Conservation (phyloP, 2,329 filamentous ascomycete species). For the Trichophyton schoenleinii region DNA sequence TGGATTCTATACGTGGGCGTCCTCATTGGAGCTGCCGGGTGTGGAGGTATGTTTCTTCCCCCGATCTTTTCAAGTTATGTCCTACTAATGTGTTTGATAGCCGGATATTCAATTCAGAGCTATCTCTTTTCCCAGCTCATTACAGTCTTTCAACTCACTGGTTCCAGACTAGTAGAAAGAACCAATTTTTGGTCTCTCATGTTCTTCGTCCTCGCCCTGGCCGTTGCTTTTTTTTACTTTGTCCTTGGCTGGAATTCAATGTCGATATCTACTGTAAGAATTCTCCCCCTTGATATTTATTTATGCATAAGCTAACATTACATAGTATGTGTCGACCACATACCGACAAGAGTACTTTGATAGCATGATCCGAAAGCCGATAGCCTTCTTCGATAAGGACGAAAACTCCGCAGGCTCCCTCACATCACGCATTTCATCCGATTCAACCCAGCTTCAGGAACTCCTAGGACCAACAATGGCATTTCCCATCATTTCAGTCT, state of each 20-base stretch:
- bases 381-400: conserved; percentile 33
- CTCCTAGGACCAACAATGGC: conserved; percentile 36
- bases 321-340: conserved; percentile 22
- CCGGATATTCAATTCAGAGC: conserved; percentile 26
- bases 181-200: conserved; percentile 44
- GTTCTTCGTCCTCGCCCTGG: conserved; percentile 44
- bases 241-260: conserved; percentile 36
- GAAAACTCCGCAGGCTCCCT: conserved; percentile 39
- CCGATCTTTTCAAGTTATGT: neutral
- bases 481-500: conserved; percentile 48
- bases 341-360: conserved; percentile 37
- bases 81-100: conserved; percentile 9
- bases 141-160: conserved; percentile 35
- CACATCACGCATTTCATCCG: conserved; percentile 36
- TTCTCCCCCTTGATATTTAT: conserved; percentile 20
- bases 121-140: conserved; percentile 39
- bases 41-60: conserved; percentile 20
- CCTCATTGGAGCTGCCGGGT: conserved; percentile 18
- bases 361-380: conserved; percentile 32
- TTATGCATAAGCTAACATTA: conserved; percentile 12
- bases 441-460: conserved; percentile 40
- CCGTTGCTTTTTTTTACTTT: conserved; percentile 34
- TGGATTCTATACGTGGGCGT: conserved; percentile 21
- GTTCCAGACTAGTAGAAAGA: conserved; percentile 26
- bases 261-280: conserved; percentile 33